Base-by-base conservation (phyloP, 371 early-diverging fungal genomes). In the Entomophthora muscae region DNA sequence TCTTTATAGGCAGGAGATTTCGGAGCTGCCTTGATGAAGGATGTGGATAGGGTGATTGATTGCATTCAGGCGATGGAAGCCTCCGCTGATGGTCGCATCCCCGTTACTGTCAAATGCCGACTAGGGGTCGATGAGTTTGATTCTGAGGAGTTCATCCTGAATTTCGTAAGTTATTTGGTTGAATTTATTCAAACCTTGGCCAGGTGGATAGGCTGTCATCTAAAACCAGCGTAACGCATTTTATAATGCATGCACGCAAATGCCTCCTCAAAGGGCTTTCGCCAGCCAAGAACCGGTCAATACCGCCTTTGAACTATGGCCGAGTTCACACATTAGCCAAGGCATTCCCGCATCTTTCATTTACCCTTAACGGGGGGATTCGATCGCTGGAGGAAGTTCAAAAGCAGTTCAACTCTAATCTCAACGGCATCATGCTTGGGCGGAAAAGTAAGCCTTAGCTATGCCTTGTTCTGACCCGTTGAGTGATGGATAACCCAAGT, bases 221-320 rank as follows among this genome's bases (percentile, higher is more conserved):
- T 70, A 68, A 73, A 63, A 57, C 67, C 59, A 29, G 75, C 63
- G 71, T 74, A 1, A 65, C 66, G 0, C 81, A 83, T 63, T 66
- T 93, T 61, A 84, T 91, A 66, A 76, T 95, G 7, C 95, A 95
- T 73, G 90, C 93, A 1, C 77, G 95, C 52, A 90, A 89, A 67
- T 89, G 90, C 33, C 82, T 84, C 73, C 75, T 95, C 21, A 77
- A 83, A 52, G 93, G 93, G 0, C 67, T 93, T 3, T 85, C 86
- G 23, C 92, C 95, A 0, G 81, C 83, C 64, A 83, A 92, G 65
- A 95, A 95, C 73, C 78, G 91, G 66, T 78, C 70, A 13, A 73
- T 91, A 29, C 95, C 95, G 0, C 83, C 81, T 24, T 69, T 95
- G 3, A 83, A 86, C 65, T 83, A 92, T 65, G 78, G 80, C 23